Base-by-base conservation (phyloP, 2,329 filamentous ascomycete species). In the Apiospora saccharicola region DNA sequence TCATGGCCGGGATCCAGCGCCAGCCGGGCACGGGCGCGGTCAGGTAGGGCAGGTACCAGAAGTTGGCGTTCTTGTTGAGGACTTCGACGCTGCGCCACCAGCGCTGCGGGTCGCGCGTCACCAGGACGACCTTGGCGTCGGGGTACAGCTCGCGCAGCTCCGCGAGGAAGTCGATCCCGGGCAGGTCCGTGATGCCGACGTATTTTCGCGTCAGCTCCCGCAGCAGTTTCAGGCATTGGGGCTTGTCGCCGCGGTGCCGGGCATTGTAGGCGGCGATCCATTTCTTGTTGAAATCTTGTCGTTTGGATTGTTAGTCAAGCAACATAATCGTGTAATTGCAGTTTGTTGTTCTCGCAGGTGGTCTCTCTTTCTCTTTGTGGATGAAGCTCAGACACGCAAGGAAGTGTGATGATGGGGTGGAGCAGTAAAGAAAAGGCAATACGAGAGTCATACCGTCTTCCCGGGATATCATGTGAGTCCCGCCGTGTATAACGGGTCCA, bases 401-500 rank as follows among this genome's bases (percentile, higher is more conserved):
- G 14, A 12, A 3, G 22, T 10, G 51, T 1, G 12, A 34, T 14
- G 26, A 34, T 19, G 53, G 30, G 12, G 6, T 5, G 19, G 30
- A 10, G 2, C 16, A 37, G 30, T 19, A 22, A 19, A 22, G 13
- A 13, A 61, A 3, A 30, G 7, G 19, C 6, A 12, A 24, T 5
- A 13, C 2, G 30, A 5, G 22, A 41, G 19, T 46, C 16, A 16
- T 74, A 82, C 82, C 77, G 43, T 83, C 81, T 71, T 83, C 80
- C 30, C 81, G 78, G 0, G 77, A 73, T 12, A 83, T 72, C 6
- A 82, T 74, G 57, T 82, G 80, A 1, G 80, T 86, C 34, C 87
- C 87, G 69, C 85, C 84, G 73, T 89, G 86, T 75, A 86, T 83
- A 61, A 85, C 82, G 3, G 87, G 86, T 0, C 84, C 86, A 49